These are phyloP conservation scores for Geosmithia flava DNA, from an alignment of 2,329 filamentous ascomycete genomes.

Conservation along the genomic window DNA sequence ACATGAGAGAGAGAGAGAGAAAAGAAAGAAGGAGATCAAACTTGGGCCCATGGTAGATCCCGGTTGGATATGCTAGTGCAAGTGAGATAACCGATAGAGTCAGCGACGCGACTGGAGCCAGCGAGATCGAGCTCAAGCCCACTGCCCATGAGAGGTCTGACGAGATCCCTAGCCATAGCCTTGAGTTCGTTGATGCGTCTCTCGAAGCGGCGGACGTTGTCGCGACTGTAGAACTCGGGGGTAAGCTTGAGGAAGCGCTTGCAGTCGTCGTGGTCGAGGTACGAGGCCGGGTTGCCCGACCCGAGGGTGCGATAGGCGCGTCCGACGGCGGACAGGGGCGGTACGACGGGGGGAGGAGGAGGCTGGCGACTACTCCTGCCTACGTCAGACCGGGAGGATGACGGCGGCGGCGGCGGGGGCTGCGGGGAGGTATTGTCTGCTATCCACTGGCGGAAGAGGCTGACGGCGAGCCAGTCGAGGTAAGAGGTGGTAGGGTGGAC, in stretches of 20 bases:
- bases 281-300: conserved; percentile 42
- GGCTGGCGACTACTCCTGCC: conserved; percentile 2
- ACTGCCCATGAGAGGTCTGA: conserved; percentile 76
- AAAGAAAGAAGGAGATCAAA: neutral
- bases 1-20: neutral
- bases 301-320: conserved; percentile 71
- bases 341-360: conserved; percentile 22
- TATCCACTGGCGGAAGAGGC: conserved; percentile 83
- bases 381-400: neutral
- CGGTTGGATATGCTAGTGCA: conserved; percentile 34
- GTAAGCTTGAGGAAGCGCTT: conserved; percentile 80
- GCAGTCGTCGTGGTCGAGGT: conserved; percentile 75
- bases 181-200: conserved; percentile 82
- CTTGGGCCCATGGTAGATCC: conserved; percentile 36
- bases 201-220: conserved; percentile 79
- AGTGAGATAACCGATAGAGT: conserved; percentile 35
- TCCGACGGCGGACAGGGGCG: conserved; percentile 48
- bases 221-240: conserved; percentile 71
- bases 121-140: conserved; percentile 67
- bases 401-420: conserved; percentile 20
- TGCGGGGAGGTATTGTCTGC: conserved; percentile 77
- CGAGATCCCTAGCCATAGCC: conserved; percentile 66
- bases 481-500: conserved; percentile 70
- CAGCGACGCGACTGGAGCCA: conserved; percentile 23
- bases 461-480: conserved; percentile 81